Conservation (phyloP, 1,284 basidiomycete genomes). For the Singerocomus inundabilis region DNA sequence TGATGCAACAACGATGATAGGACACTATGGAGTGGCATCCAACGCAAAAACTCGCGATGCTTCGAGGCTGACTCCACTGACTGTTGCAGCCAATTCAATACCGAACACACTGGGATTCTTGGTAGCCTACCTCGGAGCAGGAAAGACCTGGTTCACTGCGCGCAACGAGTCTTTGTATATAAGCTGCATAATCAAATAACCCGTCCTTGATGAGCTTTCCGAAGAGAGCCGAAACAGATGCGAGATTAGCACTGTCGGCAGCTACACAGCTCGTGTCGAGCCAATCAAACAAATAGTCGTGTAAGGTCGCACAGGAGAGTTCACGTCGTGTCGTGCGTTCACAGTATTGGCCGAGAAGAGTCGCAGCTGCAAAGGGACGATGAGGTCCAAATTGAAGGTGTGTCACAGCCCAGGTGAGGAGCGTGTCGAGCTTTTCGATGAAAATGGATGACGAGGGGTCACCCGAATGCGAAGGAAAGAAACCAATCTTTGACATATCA, state of each 20-base stretch:
- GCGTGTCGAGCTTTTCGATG: slow-evolving; percentile 71
- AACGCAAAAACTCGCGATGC: slow-evolving; percentile 65
- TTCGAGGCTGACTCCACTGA: slow-evolving; percentile 42
- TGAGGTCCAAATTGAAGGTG: slow-evolving; percentile 83
- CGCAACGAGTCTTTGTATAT: slow-evolving; percentile 83
- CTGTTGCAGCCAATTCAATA: slow-evolving; percentile 13
- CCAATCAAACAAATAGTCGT: slow-evolving; percentile 83
- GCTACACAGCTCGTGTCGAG: slow-evolving; percentile 69
- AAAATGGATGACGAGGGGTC: slow-evolving; percentile 47
- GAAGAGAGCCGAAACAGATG: slow-evolving; percentile 68
- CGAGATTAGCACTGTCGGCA: slow-evolving; percentile 55
- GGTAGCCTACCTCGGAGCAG: slow-evolving; percentile 45
- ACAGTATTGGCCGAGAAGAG: slow-evolving; percentile 72
- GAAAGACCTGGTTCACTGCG: slow-evolving; percentile 68
- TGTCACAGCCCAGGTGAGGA: slow-evolving; percentile 87
- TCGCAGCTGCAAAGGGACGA: slow-evolving; percentile 77
- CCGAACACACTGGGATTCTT: background rate
- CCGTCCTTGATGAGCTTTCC: slow-evolving; percentile 76
- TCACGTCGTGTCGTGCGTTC: slow-evolving; percentile 60
- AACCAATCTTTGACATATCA: slow-evolving; percentile 59
- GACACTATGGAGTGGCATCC: slow-evolving; percentile 63
- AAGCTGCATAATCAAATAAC: slow-evolving; percentile 82
- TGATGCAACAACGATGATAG: slow-evolving; percentile 60
- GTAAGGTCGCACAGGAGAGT: slow-evolving; percentile 53
- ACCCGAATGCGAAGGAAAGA: slow-evolving; percentile 49